Base-by-base conservation (phyloP, 345 rosid genomes). In the Laguncularia racemosa region DNA sequence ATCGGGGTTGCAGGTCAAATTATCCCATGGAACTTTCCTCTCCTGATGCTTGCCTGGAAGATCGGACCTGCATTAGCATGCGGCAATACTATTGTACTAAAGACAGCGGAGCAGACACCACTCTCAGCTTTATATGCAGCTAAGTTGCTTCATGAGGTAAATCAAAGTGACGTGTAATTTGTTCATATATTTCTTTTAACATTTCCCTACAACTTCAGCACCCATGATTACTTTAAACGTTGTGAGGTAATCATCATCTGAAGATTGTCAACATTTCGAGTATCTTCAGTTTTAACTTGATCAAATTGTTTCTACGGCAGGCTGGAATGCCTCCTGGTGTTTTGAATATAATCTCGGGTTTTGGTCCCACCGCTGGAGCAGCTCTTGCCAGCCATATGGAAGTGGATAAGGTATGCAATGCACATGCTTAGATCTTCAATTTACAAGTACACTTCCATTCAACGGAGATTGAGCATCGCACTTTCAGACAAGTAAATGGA, bases 21-120 rank as follows among this genome's bases (percentile, higher is more conserved):
- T 60, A 83, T 89, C 64, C 98, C 98, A 2, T 89, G 96, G 98
- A 92, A 92, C 71, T 92, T 92, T 64, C 98, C 98, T 64, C 91
- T 92, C 63, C 65, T 92, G 57, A 86, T 92, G 88, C 82, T 65
- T 65, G 72, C 91, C 19, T 92, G 96, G 98, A 92, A 92, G 71
- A 75, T 92, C 57, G 98, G 87, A 48, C 91, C 98, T 20, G 95
- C 98, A 52, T 72, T 92, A 63, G 98, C 98, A 20, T 82, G 89
- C 28, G 95, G 98, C 59, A 92, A 92, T 81, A 84, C 95, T 13
- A 13, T 84, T 71, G 95, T 88, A 17, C 69, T 92, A 58, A 89
- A 92, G 80, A 81, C 98, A 0, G 95, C 98, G 48, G 95, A 86
- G 75, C 96, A 84, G 76, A 91, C 98, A 11, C 98, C 96, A 13